A percentile compares a stretch with the other conserved stretches of the same genome.
These are phyloP conservation scores for Verticillium longisporum DNA, from an alignment of 2,329 filamentous ascomycete genomes.

Conservation along the genomic window DNA sequence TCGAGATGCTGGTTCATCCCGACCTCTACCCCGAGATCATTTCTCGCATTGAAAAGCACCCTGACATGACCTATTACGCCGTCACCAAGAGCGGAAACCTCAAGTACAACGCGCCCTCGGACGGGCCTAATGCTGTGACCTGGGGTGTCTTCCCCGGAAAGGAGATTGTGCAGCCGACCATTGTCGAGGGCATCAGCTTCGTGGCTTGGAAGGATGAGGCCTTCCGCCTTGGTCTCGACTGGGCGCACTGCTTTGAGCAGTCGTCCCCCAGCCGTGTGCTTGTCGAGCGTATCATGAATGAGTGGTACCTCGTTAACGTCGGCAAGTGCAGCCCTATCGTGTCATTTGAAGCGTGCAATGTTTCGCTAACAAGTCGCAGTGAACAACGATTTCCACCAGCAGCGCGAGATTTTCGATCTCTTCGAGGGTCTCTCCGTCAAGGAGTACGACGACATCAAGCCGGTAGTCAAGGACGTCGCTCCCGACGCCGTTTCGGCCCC, in stretches of 20 bases:
- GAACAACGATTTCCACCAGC: conserved; percentile 94
- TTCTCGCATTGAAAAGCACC: conserved; percentile 66
- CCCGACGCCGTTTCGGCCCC: conserved; percentile 7
- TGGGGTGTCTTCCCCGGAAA: conserved; percentile 99
- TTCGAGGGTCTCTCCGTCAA: conserved; percentile 72
- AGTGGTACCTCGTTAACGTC: conserved; percentile 93
- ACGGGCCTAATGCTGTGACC: conserved; percentile 94
- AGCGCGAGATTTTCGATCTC: conserved; percentile 73
- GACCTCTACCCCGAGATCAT: conserved; percentile 72
- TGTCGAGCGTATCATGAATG: conserved; percentile 77
- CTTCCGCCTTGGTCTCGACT: conserved; percentile 84
- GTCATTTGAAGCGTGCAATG: not conserved
- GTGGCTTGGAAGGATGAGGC: conserved; percentile 98
- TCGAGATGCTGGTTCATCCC: conserved; percentile 83
- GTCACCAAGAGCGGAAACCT: conserved; percentile 75
- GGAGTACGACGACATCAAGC: conserved; percentile 44
- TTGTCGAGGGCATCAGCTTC: conserved; percentile 96
- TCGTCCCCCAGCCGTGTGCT: conserved; percentile 70
- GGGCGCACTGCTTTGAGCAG: conserved; percentile 83
- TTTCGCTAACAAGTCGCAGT: conserved; percentile 43
- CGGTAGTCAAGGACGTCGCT: conserved; percentile 11
- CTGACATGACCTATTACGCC: conserved; percentile 88
- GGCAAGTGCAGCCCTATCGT: conserved; percentile 45
- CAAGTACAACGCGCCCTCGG: conserved; percentile 75
- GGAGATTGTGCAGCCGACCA: conserved; percentile 99